Evolutionary conservation across 805 yeast species (phyloP).

Genomic region (Candida lessepsii): DNA sequence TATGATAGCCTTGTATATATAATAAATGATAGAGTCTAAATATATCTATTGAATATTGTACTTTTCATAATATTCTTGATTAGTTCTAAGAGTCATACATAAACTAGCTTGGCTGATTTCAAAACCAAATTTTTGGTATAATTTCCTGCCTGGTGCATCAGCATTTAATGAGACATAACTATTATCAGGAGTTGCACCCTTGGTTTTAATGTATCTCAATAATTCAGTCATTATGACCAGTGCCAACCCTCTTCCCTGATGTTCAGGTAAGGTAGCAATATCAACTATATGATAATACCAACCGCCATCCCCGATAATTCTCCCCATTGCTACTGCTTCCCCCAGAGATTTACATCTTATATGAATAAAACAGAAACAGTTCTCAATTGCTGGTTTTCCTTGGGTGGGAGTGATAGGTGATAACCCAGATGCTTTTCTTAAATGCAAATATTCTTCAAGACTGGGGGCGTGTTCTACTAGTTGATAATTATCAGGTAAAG

Average conservation of each 20-base stretch:
- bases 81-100: not conserved
- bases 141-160: slow-evolving; percentile 10
- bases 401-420: slow-evolving; percentile 5
- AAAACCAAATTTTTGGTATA: slow-evolving; percentile 8
- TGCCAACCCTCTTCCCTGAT: slow-evolving; percentile 10
- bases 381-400: slow-evolving; percentile 1
- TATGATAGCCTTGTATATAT: slow-evolving; percentile 12
- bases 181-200: not conserved
- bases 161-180: slow-evolving; percentile 8
- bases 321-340: slow-evolving; percentile 10
- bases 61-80: not conserved
- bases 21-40: slow-evolving; percentile 1
- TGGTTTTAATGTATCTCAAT: slow-evolving; percentile 4
- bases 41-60: not conserved
- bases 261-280: slow-evolving; percentile 10
- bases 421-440: slow-evolving; percentile 7
- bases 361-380: slow-evolving; percentile 5
- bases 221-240: slow-evolving; percentile 2
- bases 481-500: not conserved
- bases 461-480: slow-evolving; percentile 1
- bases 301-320: slow-evolving; percentile 12
- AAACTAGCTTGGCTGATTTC: not conserved
- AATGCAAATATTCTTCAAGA: slow-evolving; percentile 5
- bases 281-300: slow-evolving; percentile 11
- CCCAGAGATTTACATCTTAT: not conserved